phyloP scores from a whole-genome alignment of 441 rosid genomes.

The Aquilaria agallochum region DNA sequence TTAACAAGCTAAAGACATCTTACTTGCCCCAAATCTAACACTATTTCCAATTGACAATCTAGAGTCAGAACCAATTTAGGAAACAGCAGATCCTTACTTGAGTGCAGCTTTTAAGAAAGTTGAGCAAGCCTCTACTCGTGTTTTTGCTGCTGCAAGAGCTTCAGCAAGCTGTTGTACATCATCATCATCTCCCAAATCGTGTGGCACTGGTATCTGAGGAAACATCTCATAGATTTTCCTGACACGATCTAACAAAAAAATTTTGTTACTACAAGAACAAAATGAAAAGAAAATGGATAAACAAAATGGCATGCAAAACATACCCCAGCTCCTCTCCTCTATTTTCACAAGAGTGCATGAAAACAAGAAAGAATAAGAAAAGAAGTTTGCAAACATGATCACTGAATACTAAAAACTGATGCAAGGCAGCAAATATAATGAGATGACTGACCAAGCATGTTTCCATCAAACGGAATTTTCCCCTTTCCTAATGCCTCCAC shows the following conservation, averaged over 20 bases:
- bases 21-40: background rate
- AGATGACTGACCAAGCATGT: constrained; percentile 57
- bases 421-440: constrained; percentile 8
- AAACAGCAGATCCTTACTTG: constrained; percentile 40
- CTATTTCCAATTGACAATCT: background rate
- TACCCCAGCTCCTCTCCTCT: too few species aligned
- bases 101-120: constrained; percentile 88
- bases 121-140: constrained; percentile 71
- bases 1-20: background rate
- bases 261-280: constrained; percentile 23
- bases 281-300: constrained; percentile 2
- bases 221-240: constrained; percentile 69
- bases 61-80: background rate
- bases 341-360: too few species aligned
- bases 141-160: constrained; percentile 86
- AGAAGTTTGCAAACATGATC: background rate
- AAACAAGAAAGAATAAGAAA: background rate
- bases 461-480: constrained; percentile 61
- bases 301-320: background rate
- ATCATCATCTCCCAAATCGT: constrained; percentile 64
- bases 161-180: constrained; percentile 70
- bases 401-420: background rate
- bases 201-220: constrained; percentile 80
- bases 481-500: constrained; percentile 82
- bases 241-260: constrained; percentile 60